Conservation (phyloP, 2,329 filamentous ascomycete genomes). For the Pestalotiopsis sp. region DNA sequence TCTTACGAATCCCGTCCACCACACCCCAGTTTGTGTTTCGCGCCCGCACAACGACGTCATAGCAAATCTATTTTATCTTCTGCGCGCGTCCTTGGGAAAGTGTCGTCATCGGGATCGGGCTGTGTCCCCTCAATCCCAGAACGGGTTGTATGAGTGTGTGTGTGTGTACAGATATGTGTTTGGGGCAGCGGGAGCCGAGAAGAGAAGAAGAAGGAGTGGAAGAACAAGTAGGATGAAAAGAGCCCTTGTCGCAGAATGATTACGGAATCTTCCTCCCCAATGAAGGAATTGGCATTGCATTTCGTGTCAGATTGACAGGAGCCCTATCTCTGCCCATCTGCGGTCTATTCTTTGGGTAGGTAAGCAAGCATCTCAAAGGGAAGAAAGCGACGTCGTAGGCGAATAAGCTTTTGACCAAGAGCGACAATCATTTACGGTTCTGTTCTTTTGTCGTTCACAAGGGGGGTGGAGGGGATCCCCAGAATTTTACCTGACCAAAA, state of each 20-base stretch:
- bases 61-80: background rate
- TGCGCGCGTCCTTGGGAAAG: background rate
- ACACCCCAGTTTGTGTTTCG: background rate
- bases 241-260: background rate
- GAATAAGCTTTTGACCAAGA: slow-evolving; percentile 9
- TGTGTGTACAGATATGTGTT: background rate
- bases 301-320: background rate
- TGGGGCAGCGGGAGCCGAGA: background rate
- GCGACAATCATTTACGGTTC: slow-evolving; percentile 4
- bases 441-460: background rate
- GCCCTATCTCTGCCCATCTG: background rate
- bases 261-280: background rate
- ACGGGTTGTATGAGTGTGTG: background rate
- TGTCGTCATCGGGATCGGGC: slow-evolving; percentile 9
- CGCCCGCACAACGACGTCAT: slow-evolving; percentile 10
- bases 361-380: background rate
- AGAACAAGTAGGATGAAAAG: background rate
- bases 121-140: background rate
- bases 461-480: background rate
- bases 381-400: background rate
- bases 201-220: background rate
- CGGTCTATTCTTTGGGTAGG: background rate
- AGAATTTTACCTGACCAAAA: background rate
- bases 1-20: background rate
- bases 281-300: background rate